A percentile compares a stretch with the other conserved stretches of the same genome.
These are phyloP conservation scores for Fusarium armeniacum DNA, from an alignment of 2,329 filamentous ascomycete genomes.

Conservation along the genomic window DNA sequence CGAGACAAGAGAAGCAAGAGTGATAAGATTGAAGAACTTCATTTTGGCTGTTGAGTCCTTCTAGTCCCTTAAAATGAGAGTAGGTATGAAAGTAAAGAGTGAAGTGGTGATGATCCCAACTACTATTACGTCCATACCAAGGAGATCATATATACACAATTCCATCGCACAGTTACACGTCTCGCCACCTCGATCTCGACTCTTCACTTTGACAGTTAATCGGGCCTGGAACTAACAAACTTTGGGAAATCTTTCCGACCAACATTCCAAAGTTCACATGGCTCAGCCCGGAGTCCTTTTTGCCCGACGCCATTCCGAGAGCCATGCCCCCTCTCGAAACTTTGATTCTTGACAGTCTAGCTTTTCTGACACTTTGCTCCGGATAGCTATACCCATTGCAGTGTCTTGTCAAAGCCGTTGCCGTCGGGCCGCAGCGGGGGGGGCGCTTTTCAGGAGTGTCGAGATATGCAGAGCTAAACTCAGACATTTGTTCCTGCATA, in stretches of 20 bases:
- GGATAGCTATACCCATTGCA: constrained; percentile 13
- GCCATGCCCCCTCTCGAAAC: not conserved
- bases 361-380: constrained; percentile 7
- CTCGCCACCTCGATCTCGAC: constrained; percentile 16
- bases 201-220: not conserved
- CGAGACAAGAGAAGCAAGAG: constrained; percentile 28
- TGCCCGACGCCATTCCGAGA: constrained; percentile 1
- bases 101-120: not conserved
- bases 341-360: not conserved
- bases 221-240: constrained; percentile 1
- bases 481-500: constrained; percentile 1
- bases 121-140: not conserved
- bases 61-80: not conserved
- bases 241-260: constrained; percentile 11
- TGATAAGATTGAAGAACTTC: constrained; percentile 37
- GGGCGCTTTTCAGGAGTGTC: not conserved
- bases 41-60: constrained; percentile 4
- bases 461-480: constrained; percentile 5
- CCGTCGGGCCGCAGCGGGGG: constrained; percentile 29
- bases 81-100: constrained; percentile 4
- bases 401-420: constrained; percentile 17
- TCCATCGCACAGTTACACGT: not conserved
- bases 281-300: constrained; percentile 7
- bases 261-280: constrained; percentile 25
- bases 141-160: constrained; percentile 31